Base-by-base conservation (phyloP, 2,329 filamentous ascomycete genomes). In the Trichophyton simii region DNA sequence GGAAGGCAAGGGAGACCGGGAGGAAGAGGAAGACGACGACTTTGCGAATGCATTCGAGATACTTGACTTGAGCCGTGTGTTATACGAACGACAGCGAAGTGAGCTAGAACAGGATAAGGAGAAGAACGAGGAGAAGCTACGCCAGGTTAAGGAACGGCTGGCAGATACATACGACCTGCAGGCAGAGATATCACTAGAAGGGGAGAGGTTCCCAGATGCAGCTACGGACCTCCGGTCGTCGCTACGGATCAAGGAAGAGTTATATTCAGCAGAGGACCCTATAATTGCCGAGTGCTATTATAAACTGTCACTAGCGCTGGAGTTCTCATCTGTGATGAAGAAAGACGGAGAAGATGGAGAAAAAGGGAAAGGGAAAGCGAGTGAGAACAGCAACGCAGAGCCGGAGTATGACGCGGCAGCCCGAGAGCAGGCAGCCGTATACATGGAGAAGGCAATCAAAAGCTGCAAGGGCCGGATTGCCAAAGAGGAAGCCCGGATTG, bases 161-260 rank as follows among this genome's bases (percentile, higher is more conserved):
- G 90, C 90, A 63, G 94, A 99, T 71, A 95, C 90, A 7, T 90
- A 96, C 72, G 91, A 96, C 72, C 82, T 96, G 61, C 87, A 97
- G 64, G 89, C 91, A 8, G 94, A 99, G 75, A 96, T 99, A 64
- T 95, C 88, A n/a, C 80, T 99, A 31, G 94, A 99, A 77, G 96
- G 94, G 67, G 94, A 97, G 76, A 86, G 88, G 78, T 99, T 96
- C 71, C 80, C 83, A 48, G 87, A 89, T 66, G 92, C 94, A n/a
- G 88, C 96, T 60, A 82, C 84, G 55, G 94, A 99, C 74, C 85
- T 89, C 59, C 85, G 85, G 67, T 83, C 87, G 13, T 86, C 91
- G 0, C 82, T 97, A 57, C 82, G 83, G 46, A 83, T 95, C 69
- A 95, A 95, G 75, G 77, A 88, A 67, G 82, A 87, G 58, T 81